A percentile compares a stretch with the other conserved stretches of the same genome.
Conservation (phyloP, 1,284 basidiomycete genomes). For the Phenoliferia sp. region DNA sequence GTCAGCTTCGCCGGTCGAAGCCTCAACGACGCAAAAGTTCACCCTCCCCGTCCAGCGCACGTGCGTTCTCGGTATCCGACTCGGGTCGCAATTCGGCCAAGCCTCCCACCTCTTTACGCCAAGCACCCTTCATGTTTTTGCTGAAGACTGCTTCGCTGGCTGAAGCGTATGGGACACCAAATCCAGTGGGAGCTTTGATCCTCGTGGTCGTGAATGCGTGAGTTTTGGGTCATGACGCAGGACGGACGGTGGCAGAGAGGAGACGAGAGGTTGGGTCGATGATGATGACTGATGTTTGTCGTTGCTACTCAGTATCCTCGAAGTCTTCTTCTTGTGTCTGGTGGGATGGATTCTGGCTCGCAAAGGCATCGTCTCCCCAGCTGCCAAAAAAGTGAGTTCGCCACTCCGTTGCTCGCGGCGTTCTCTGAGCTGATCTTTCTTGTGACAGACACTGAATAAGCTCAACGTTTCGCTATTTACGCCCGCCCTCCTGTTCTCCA, state of each 20-base stretch:
- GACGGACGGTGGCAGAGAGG: background rate
- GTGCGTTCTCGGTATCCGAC: too few species aligned
- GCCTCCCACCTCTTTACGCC: too few species aligned
- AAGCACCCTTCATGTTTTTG: background rate
- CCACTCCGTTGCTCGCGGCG: too few species aligned
- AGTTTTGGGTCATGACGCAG: background rate
- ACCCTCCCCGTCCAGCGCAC: too few species aligned
- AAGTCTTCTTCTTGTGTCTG: conserved; percentile 31
- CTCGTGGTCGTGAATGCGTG: conserved; percentile 24
- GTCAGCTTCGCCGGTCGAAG: too few species aligned
- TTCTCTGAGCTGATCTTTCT: conserved; percentile 2
- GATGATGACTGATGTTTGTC: background rate
- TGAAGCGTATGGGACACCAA: conserved; percentile 1
- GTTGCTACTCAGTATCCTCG: conserved; percentile 31
- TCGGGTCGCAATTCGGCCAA: too few species aligned
- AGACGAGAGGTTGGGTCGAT: background rate
- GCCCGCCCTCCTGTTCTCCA: conserved; percentile 44
- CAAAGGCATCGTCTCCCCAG: conserved; percentile 44
- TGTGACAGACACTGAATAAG: conserved; percentile 26
- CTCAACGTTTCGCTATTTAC: conserved; percentile 33
- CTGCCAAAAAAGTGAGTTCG: conserved; percentile 38
- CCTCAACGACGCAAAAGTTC: too few species aligned
- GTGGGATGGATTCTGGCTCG: conserved; percentile 45
- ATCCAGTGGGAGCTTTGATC: conserved; percentile 16
- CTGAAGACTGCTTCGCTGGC: background rate